Evolutionary conservation across 2,329 filamentous ascomycete species (phyloP).

Genomic region (Epichloe hybrida): DNA sequence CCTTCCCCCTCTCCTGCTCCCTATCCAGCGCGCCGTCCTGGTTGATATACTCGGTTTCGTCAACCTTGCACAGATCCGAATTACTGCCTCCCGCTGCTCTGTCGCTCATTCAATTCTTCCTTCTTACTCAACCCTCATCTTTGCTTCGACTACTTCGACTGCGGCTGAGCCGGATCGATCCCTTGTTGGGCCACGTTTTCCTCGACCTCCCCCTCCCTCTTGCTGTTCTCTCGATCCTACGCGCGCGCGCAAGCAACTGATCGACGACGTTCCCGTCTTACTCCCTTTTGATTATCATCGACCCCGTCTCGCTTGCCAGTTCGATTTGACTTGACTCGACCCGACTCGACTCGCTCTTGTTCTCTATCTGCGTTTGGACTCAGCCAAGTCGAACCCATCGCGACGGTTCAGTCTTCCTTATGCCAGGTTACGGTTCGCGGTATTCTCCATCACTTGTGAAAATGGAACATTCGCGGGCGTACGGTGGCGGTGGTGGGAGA

Average conservation of each 20-base stretch:
- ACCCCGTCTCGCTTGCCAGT: background rate
- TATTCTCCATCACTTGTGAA: constrained; percentile 63
- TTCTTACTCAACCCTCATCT: background rate
- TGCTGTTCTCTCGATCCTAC: background rate
- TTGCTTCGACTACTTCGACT: constrained; percentile 1
- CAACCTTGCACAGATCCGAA: background rate
- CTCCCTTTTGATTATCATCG: background rate
- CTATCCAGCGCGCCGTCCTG: background rate
- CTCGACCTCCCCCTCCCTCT: background rate
- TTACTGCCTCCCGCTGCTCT: constrained; percentile 2
- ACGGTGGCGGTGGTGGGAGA: constrained; percentile 35
- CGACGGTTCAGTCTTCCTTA: constrained; percentile 29
- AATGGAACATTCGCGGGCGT: constrained; percentile 59
- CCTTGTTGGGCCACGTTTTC: constrained; percentile 1
- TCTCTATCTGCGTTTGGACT: background rate
- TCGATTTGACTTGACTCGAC: background rate
- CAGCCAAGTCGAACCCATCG: background rate
- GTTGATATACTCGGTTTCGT: background rate
- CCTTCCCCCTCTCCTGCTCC: background rate
- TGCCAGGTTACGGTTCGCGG: constrained; percentile 63
- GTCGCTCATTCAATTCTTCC: constrained; percentile 4
- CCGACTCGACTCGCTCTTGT: background rate
- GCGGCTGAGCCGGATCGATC: constrained; percentile 10
- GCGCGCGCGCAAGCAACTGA: constrained; percentile 1
- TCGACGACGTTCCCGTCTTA: background rate